These are phyloP conservation scores for Diacronema lutheri DNA, from an alignment of 78 protist species.

Conservation along the genomic window DNA sequence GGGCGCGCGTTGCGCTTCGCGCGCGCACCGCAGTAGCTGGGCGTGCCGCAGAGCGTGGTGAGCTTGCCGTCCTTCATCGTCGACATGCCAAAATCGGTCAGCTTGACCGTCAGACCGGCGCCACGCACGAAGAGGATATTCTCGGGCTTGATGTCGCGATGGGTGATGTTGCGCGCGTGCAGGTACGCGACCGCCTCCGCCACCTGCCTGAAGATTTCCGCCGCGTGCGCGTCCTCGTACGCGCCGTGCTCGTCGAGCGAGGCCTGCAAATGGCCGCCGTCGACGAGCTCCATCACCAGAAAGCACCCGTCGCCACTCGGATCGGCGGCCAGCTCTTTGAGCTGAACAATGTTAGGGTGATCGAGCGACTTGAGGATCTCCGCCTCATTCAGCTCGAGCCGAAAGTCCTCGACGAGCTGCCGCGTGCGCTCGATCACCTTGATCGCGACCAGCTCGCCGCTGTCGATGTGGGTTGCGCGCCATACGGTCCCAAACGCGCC, in stretches of 20 bases:
- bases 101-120: neutral
- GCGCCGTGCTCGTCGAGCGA: neutral
- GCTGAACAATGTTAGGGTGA: neutral
- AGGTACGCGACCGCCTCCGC: slow-evolving; percentile 26
- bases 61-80: neutral
- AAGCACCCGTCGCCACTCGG: neutral
- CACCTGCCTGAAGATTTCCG: slow-evolving; percentile 1
- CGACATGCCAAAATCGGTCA: neutral
- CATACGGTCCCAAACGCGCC: slow-evolving; percentile 10
- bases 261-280: neutral
- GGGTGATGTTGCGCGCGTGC: slow-evolving; percentile 19
- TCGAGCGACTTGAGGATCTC: neutral
- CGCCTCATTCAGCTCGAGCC: neutral
- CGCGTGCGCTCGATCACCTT: neutral
- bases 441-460: neutral
- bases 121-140: neutral
- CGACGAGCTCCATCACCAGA: neutral
- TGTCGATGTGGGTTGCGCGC: neutral
- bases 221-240: neutral
- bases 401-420: neutral
- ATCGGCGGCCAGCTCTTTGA: neutral
- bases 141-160: slow-evolving; percentile 49
- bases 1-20: too few species aligned
- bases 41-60: neutral
- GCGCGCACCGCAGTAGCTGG: slow-evolving; percentile 11